phyloP scores from a whole-genome alignment of 2,329 filamentous ascomycete species.

The Fusarium torulosum region DNA sequence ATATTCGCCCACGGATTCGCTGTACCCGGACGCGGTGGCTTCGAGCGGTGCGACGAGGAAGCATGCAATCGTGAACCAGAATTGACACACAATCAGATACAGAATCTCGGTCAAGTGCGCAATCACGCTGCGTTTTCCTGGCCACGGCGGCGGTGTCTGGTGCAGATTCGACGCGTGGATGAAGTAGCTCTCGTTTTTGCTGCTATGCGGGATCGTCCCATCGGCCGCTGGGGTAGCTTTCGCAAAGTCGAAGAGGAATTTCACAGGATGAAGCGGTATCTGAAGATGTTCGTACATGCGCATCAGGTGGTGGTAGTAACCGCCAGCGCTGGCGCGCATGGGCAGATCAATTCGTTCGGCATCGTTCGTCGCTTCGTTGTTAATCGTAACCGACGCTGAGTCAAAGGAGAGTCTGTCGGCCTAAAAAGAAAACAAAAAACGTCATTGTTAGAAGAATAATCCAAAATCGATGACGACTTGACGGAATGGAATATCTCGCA shows the following conservation, averaged over 20 bases:
- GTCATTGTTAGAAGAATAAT: constrained; percentile 9
- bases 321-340: constrained; percentile 54
- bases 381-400: constrained; percentile 54
- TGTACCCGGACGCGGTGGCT: not conserved
- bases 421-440: constrained; percentile 35
- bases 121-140: constrained; percentile 54
- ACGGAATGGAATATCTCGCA: constrained; percentile 20
- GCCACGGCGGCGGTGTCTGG: constrained; percentile 58
- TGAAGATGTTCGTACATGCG: constrained; percentile 68
- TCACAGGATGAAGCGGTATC: constrained; percentile 62
- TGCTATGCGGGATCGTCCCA: constrained; percentile 12
- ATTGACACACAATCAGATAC: constrained; percentile 61
- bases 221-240: constrained; percentile 41
- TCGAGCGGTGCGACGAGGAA: constrained; percentile 58
- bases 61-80: constrained; percentile 67
- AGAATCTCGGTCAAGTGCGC: constrained; percentile 58
- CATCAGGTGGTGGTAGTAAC: constrained; percentile 67
- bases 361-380: constrained; percentile 47
- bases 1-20: constrained; percentile 64
- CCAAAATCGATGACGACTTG: not conserved
- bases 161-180: constrained; percentile 68
- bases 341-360: constrained; percentile 56
- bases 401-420: constrained; percentile 54
- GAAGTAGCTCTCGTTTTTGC: constrained; percentile 58
- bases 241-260: constrained; percentile 67